Base-by-base conservation (phyloP, 140 eudicot species). In the Bidens hawaiensis region DNA sequence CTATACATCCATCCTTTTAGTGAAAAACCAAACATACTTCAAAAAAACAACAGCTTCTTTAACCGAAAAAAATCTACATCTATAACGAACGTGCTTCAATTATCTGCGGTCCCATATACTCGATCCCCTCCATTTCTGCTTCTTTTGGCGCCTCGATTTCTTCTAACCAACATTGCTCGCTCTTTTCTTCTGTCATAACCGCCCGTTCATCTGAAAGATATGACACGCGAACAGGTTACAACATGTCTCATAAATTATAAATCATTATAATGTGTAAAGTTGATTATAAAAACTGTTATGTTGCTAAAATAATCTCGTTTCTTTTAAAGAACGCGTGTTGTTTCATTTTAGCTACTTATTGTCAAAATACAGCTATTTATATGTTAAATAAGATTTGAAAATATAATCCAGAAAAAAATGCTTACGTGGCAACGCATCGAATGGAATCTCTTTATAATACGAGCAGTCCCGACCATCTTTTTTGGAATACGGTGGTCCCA, bases 401-500 rank as follows among this genome's bases (percentile, higher is more conserved):
- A 69, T 2, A 15, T 19, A 47, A 60, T 61, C 34, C 0, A 38
- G 1, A 27, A 12, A 17, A 34, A 72, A 62, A 2, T 40, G 22
- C 93, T 78, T 88, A 81, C 97, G 57, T 70, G 78, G 68, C 18
- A 72, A 63, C 4, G 75, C 49, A 33, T 23, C n/a, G 60, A 42
- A 77, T 0, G 87, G 83, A 33, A 53, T 60, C 9, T 90, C 97
- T 56, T 57, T 77, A 67, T 87, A 91, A 60, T 82, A 87, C 1
- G 93, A 64, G 57, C 95, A 77, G 41, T 87, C 90, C 15, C 96
- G 84, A 4, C 86, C 98, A 6, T 87, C 96, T 15, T 75, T 83
- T 61, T 78, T 68, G 22, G 87, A 80, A 71, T 91, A 91, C 1
- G 99, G 99, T 27, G 99, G 99, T 25, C 96, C 96, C 41, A 87